These are phyloP conservation scores for Aphanomyces cochlioides DNA, from an alignment of 352 stramenopile genomes.

Conservation along the genomic window DNA sequence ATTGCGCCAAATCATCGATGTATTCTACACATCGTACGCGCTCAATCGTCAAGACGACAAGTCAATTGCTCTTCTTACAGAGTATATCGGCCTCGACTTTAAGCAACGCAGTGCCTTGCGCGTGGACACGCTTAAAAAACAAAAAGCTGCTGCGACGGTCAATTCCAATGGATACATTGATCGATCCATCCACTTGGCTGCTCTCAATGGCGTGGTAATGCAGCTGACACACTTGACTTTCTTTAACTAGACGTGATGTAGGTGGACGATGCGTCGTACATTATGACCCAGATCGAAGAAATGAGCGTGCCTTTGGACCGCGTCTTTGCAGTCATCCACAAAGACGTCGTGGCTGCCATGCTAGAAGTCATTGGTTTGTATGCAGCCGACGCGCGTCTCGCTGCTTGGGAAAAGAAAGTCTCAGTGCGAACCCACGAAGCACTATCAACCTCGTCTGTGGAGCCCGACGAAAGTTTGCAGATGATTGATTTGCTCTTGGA, in stretches of 20 bases:
- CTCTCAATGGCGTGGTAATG: slow-evolving; percentile 8
- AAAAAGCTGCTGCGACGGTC: slow-evolving; percentile 52
- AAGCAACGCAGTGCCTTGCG: slow-evolving; percentile 46
- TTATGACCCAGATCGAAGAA: slow-evolving; percentile 30
- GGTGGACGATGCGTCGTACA: slow-evolving; percentile 21
- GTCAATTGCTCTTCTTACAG: slow-evolving; percentile 1
- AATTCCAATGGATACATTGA: slow-evolving; percentile 85
- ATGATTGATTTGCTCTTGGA: slow-evolving; percentile 84
- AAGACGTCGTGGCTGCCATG: slow-evolving; percentile 44
- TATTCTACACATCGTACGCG: slow-evolving; percentile 23
- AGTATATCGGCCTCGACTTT: slow-evolving; percentile 21
- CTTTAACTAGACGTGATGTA: background rate
- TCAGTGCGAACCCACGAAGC: slow-evolving; percentile 24
- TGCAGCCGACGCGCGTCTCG: slow-evolving; percentile 62
- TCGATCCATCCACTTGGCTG: slow-evolving; percentile 34
- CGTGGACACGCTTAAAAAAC: slow-evolving; percentile 47
- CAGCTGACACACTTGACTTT: background rate
- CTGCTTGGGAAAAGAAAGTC: slow-evolving; percentile 65
- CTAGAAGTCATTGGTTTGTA: slow-evolving; percentile 76
- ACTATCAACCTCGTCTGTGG: slow-evolving; percentile 33
- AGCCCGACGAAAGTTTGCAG: slow-evolving; percentile 80
- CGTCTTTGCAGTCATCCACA: slow-evolving; percentile 61
- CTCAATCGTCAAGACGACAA: background rate
- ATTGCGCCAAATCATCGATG: slow-evolving; percentile 17
- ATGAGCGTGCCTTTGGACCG: slow-evolving; percentile 39